Base-by-base conservation (phyloP, 192 early-diverging fungal species). In the Kickxella alabastrina region DNA sequence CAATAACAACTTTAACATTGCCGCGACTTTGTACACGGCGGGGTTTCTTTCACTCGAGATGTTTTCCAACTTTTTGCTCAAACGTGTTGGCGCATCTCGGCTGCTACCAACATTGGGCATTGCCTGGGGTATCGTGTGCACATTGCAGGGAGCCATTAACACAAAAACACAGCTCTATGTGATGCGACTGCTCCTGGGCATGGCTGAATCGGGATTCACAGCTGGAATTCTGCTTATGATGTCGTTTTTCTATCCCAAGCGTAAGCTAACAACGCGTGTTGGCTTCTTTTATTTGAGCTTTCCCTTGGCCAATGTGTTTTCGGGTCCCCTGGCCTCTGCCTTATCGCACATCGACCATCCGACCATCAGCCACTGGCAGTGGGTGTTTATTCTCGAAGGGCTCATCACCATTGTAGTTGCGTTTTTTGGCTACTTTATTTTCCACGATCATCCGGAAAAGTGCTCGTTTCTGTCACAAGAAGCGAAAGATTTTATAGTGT, bases 281-380 rank as follows among this genome's bases (percentile, higher is more conserved):
- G 61, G 56, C 1, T 37, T 63, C 17, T 75, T 75, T 25, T 63
- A 63, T 41, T 27, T 68, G 15, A 68, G 72, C 61, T 52, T 61
- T 17, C 60, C 72, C 6, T n/a, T 75, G 6, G 55, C 72, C 2
- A 68, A 63, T 35, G 60, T 59, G 3, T 12, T 75, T 6, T 63
- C 72, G 3, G 72, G 72, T 9, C 72, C 72, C 4, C 43, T 75
- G 35, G 72, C 72, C 0, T 63, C 72, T 15, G 72, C 52, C 19
- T 36, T 75, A 2, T 75, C 72, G 39, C 65, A 67, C 13, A 75
- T 75, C 29, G 52, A n/a, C n/a, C n/a, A n/a, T n/a, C n/a, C n/a
- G n/a, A n/a, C n/a, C n/a, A n/a, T n/a, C n/a, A n/a, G n/a, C 34
- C 59, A 65, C 19, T 75, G 72, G 72, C 72, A 75, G 43, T 75